phyloP scores from a whole-genome alignment of 2,329 filamentous ascomycete genomes.

The Fusarium sambucinum region DNA sequence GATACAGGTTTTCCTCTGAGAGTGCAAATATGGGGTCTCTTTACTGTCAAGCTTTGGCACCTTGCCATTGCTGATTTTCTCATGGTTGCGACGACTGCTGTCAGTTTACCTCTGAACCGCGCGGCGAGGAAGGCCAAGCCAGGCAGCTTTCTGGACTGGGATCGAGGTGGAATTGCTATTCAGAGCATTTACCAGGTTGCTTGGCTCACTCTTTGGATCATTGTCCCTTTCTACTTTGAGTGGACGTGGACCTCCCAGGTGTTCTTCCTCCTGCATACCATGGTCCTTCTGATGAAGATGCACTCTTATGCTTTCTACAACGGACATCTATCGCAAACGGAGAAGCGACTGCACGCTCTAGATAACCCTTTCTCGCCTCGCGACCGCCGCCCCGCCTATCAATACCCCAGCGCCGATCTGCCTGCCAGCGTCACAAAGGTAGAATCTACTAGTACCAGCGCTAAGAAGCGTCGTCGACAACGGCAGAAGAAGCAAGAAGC shows the following conservation, averaged over 20 bases:
- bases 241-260: conserved; percentile 99
- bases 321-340: conserved; percentile 89
- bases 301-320: conserved; percentile 99
- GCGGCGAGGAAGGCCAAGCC: conserved; percentile 67
- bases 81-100: conserved; percentile 82
- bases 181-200: conserved; percentile 84
- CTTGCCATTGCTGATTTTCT: conserved; percentile 83
- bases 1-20: conserved; percentile 90
- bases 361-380: conserved; percentile 75
- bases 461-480: conserved; percentile 44
- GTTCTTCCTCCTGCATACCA: conserved; percentile 89
- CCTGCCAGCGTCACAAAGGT: conserved; percentile 56
- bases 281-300: conserved; percentile 98
- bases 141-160: conserved; percentile 75
- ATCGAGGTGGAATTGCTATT: conserved; percentile 78
- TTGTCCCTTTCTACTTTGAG: conserved; percentile 82
- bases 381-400: conserved; percentile 77
- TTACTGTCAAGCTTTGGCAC: conserved; percentile 90
- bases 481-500: conserved; percentile 32
- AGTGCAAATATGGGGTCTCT: conserved; percentile 87
- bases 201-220: conserved; percentile 88
- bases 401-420: conserved; percentile 74
- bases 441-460: conserved; percentile 18
- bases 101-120: conserved; percentile 80
- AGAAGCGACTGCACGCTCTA: conserved; percentile 81